phyloP scores from a whole-genome alignment of 2,329 filamentous ascomycete genomes.

The Colletotrichum sp. region DNA sequence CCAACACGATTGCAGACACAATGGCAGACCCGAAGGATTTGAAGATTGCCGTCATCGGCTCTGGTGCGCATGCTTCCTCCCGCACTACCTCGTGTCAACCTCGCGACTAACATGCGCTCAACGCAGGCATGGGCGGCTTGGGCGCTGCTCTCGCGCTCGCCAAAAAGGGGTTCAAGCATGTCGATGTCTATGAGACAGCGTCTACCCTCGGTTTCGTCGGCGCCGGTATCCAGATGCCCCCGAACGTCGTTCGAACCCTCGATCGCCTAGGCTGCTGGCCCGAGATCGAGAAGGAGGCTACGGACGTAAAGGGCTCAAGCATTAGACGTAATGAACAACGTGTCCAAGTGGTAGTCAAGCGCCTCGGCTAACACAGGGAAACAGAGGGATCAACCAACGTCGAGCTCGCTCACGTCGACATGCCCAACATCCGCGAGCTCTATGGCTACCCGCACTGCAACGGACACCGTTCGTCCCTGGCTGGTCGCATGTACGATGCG shows the following conservation, averaged over 20 bases:
- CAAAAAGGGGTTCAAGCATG: slow-evolving; percentile 75
- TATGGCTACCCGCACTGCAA: slow-evolving; percentile 83
- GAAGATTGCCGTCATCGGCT: slow-evolving; percentile 51
- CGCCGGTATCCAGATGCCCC: slow-evolving; percentile 83
- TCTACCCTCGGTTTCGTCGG: slow-evolving; percentile 80
- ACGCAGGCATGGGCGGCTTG: slow-evolving; percentile 77
- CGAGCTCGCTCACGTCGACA: slow-evolving; percentile 73
- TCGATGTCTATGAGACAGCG: slow-evolving; percentile 77
- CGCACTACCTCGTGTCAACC: background rate
- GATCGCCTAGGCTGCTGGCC: slow-evolving; percentile 76
- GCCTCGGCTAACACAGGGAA: background rate
- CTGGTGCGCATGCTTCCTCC: slow-evolving; percentile 40
- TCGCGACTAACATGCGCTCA: background rate
- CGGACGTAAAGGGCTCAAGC: slow-evolving; percentile 72
- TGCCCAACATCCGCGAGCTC: slow-evolving; percentile 68
- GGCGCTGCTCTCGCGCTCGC: slow-evolving; percentile 75
- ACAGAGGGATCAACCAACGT: slow-evolving; percentile 69
- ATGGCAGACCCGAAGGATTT: slow-evolving; percentile 38
- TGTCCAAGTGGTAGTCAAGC: background rate
- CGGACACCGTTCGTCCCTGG: slow-evolving; percentile 76
- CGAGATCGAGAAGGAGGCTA: slow-evolving; percentile 72
- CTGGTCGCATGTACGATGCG: slow-evolving; percentile 71
- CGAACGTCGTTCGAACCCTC: slow-evolving; percentile 81
- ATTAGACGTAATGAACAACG: slow-evolving; percentile 60
- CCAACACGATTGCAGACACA: background rate